These are phyloP conservation scores for Isoetes engelmannii DNA, from an alignment of 83 land plant species.

Conservation along the genomic window DNA sequence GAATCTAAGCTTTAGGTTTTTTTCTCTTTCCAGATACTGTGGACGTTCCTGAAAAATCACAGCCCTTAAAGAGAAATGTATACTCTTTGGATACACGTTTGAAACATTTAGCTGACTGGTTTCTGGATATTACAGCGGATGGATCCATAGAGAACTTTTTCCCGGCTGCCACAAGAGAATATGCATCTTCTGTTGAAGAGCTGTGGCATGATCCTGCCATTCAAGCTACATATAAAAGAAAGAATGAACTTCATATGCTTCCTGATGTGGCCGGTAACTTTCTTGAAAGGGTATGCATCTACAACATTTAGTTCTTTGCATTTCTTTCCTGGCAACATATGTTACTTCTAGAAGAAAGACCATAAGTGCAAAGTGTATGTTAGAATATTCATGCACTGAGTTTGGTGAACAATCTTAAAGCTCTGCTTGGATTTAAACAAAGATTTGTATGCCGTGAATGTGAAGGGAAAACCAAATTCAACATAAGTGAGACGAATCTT, in stretches of 20 bases:
- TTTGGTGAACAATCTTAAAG: no score
- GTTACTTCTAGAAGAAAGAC: no score
- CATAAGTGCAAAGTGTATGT: no score
- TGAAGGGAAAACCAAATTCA: no score
- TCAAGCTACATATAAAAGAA: conserved; percentile 74
- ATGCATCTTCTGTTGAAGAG: conserved; percentile 76
- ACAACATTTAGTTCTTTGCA: no score
- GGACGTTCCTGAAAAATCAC: not conserved
- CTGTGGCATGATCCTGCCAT: conserved; percentile 89
- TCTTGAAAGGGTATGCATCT: conserved; percentile 76
- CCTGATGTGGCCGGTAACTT: conserved; percentile 87
- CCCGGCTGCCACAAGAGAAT: conserved; percentile 85
- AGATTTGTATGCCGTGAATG: no score
- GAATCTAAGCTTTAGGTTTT: no score
- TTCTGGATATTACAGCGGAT: conserved; percentile 79
- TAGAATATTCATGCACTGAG: no score
- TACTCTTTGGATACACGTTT: conserved; percentile 63
- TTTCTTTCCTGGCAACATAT: no score
- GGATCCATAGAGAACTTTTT: conserved; percentile 81
- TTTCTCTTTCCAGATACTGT: no score
- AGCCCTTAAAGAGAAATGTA: not conserved
- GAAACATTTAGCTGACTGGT: conserved; percentile 90
- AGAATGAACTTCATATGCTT: conserved; percentile 76
- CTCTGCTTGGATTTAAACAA: no score
- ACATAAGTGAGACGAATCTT: no score